A percentile compares a stretch with the other conserved stretches of the same genome.
Evolutionary conservation across 805 yeast genomes (phyloP).

Genomic region (Priceomyces melissophilus): DNA sequence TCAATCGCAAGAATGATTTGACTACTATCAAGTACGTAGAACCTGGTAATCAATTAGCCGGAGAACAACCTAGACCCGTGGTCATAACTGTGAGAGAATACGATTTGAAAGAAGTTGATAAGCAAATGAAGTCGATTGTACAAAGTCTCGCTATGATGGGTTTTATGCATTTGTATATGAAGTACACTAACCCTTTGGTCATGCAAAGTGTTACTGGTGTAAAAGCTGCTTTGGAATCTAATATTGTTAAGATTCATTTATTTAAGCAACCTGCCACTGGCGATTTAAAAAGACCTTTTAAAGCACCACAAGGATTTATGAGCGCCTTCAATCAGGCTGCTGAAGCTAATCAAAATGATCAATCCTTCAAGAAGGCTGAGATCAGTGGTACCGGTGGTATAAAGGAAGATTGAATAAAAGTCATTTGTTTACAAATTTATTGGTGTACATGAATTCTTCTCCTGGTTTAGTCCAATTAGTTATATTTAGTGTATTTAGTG

Average conservation of each 20-base stretch:
- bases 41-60: conserved; percentile 76
- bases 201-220: conserved; percentile 91
- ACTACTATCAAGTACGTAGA: conserved; percentile 89
- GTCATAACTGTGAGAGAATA: conserved; percentile 94
- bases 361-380: conserved; percentile 81
- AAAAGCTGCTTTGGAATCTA: conserved; percentile 85
- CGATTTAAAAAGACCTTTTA: conserved; percentile 95
- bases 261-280: conserved; percentile 81
- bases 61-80: conserved; percentile 71
- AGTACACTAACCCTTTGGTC: conserved; percentile 93
- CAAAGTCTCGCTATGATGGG: conserved; percentile 95
- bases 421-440: too few relatives aligned
- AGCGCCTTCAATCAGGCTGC: conserved; percentile 62
- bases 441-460: too few relatives aligned
- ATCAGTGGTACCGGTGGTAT: conserved; percentile 82
- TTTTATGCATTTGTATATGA: conserved; percentile 96
- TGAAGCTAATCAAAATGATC: conserved; percentile 78
- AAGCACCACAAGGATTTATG: conserved; percentile 57
- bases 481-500: too few relatives aligned
- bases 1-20: conserved; percentile 77
- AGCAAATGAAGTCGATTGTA: conserved; percentile 77
- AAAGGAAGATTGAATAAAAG: conserved; percentile 63
- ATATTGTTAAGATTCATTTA: conserved; percentile 86
- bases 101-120: conserved; percentile 82
- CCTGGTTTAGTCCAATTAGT: too few relatives aligned